Conservation (phyloP, 208 protist genomes). For the Crithidia brevicula region DNA sequence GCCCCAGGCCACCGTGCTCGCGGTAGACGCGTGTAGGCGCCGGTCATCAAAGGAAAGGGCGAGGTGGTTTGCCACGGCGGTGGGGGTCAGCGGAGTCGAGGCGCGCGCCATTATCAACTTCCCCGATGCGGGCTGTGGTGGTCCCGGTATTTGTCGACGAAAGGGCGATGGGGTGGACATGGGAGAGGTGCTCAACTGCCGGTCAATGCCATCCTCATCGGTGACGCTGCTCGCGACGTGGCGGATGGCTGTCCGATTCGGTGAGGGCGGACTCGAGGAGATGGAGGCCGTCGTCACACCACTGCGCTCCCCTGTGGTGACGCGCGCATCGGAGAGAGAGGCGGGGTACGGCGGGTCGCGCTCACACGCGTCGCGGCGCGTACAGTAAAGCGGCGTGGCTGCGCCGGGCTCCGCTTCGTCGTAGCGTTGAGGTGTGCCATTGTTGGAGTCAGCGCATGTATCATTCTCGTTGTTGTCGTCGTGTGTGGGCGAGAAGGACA, state of each 20-base stretch:
- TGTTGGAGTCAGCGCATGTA: too few relatives aligned
- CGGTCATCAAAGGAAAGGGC: conserved; percentile 16
- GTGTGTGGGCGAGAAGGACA: conserved; percentile 15
- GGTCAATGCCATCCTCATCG: not conserved
- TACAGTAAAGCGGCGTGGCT: conserved; percentile 8
- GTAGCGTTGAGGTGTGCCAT: not conserved
- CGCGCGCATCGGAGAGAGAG: too few relatives aligned
- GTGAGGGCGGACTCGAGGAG: conserved; percentile 32
- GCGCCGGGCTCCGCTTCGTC: too few relatives aligned
- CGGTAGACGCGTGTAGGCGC: conserved; percentile 17
- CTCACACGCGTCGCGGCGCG: too few relatives aligned
- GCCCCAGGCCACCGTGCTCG: conserved; percentile 27
- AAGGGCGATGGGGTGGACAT: not conserved
- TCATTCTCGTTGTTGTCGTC: not conserved
- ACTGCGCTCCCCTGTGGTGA: not conserved
- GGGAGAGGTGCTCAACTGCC: not conserved
- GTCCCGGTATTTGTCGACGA: not conserved
- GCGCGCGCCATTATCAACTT: too few relatives aligned
- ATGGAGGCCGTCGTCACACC: not conserved
- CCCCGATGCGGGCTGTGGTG: too few relatives aligned
- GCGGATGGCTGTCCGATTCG: conserved; percentile 21
- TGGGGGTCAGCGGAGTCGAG: not conserved
- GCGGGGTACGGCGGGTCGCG: conserved; percentile 2
- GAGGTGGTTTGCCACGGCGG: conserved; percentile 5
- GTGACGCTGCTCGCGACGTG: not conserved